phyloP scores from a whole-genome alignment of 2,329 filamentous ascomycete species.

The Ilyonectria destructans region DNA sequence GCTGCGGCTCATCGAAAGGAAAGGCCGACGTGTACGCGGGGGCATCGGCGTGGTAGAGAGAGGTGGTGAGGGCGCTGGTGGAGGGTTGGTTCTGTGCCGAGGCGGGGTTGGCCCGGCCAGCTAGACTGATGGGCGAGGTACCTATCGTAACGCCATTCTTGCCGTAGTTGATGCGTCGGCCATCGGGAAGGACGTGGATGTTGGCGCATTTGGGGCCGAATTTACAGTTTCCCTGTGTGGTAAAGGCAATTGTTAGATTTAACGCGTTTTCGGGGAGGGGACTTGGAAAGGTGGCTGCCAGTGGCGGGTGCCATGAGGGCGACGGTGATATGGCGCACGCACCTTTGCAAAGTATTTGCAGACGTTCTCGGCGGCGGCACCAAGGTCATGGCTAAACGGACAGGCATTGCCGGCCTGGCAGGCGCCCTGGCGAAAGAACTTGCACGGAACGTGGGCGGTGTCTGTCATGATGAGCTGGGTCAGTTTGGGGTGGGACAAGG shows the following conservation, averaged over 20 bases:
- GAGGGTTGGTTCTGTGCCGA: constrained; percentile 72
- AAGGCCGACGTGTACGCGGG: constrained; percentile 58
- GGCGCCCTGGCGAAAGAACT: constrained; percentile 97
- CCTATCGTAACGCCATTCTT: constrained; percentile 79
- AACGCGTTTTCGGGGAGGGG: constrained; percentile 25
- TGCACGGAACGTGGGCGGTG: constrained; percentile 98
- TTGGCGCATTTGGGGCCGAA: constrained; percentile 98
- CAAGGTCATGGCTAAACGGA: constrained; percentile 95
- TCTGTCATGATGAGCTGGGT: constrained; percentile 68
- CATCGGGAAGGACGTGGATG: constrained; percentile 94
- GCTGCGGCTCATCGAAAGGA: constrained; percentile 60
- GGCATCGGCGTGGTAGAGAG: constrained; percentile 63
- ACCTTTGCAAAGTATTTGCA: constrained; percentile 99
- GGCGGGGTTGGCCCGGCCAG: constrained; percentile 73
- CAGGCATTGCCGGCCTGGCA: constrained; percentile 97
- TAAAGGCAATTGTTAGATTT: constrained; percentile 42
- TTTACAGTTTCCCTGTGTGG: constrained; percentile 91
- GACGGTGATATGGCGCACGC: constrained; percentile 53
- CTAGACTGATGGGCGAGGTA: constrained; percentile 72
- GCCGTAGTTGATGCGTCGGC: constrained; percentile 88
- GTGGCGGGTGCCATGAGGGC: constrained; percentile 29
- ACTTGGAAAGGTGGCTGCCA: constrained; percentile 23
- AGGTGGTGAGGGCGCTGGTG: constrained; percentile 76
- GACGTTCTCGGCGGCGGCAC: constrained; percentile 86
- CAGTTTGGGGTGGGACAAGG: constrained; percentile 35